These are phyloP conservation scores for Thalia dealbata DNA, from an alignment of 176 grass and related monocot genomes.

Conservation along the genomic window DNA sequence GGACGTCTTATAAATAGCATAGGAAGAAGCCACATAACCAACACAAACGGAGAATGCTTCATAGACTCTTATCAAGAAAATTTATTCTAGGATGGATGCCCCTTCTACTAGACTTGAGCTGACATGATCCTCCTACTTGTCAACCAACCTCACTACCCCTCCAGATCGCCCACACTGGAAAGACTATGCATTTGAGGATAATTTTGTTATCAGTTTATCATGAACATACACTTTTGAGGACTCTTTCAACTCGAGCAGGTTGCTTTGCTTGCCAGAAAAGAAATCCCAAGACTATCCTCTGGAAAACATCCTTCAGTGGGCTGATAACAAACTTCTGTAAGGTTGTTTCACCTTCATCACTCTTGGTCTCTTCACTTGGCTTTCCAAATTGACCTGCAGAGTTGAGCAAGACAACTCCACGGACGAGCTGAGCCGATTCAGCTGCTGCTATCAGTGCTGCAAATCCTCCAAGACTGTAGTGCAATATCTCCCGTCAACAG, in stretches of 20 bases:
- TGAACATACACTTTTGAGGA: constrained; percentile 62
- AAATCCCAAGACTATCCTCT: constrained; percentile 53
- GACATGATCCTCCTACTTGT: no score
- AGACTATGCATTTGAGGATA: no score
- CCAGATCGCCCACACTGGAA: no score
- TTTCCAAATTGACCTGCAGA: constrained; percentile 85
- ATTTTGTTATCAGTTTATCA: no score
- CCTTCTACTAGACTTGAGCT: no score
- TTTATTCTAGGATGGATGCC: no score
- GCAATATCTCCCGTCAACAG: background rate
- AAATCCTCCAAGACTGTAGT: constrained; percentile 61
- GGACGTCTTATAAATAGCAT: no score
- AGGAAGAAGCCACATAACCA: no score
- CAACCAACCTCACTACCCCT: no score
- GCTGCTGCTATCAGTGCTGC: constrained; percentile 69
- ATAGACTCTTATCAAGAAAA: no score
- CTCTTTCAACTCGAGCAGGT: constrained; percentile 71
- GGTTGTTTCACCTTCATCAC: constrained; percentile 18
- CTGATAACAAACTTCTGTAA: constrained; percentile 46
- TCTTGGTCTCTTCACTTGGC: constrained; percentile 29
- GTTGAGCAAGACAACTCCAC: constrained; percentile 76
- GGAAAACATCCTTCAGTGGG: constrained; percentile 65
- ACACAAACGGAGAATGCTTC: no score
- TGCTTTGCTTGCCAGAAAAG: constrained; percentile 98
- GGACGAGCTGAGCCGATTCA: constrained; percentile 42